phyloP scores from a whole-genome alignment of 805 yeast species.

The Yarrowia deformans region DNA sequence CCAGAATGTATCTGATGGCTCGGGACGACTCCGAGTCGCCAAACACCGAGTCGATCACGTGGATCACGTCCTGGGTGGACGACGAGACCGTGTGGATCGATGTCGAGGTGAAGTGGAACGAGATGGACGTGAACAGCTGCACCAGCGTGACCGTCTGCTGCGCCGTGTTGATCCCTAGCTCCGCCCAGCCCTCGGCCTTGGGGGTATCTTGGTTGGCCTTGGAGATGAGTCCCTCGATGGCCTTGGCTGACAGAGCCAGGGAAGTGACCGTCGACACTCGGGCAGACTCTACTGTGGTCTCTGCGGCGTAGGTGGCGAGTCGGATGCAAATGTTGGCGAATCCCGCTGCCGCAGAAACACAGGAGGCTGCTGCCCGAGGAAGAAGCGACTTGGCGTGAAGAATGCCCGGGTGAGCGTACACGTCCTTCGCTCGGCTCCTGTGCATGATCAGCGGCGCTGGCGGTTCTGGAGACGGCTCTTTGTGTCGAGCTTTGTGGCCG shows the following conservation, averaged over 20 bases:
- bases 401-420: conserved; percentile 25
- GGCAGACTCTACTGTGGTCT: conserved; percentile 46
- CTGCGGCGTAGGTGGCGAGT: conserved; percentile 46
- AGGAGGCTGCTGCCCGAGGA: conserved; percentile 45
- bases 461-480: background rate
- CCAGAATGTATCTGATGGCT: conserved; percentile 47
- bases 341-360: conserved; percentile 46
- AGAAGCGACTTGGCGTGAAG: conserved; percentile 43
- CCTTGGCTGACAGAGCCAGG: conserved; percentile 46
- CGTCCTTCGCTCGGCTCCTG: conserved; percentile 6
- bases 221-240: conserved; percentile 46
- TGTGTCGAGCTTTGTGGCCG: conserved; percentile 8
- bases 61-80: conserved; percentile 48
- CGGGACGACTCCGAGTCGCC: conserved; percentile 50
- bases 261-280: conserved; percentile 46
- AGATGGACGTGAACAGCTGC: conserved; percentile 47
- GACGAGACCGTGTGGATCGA: conserved; percentile 44
- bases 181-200: conserved; percentile 46
- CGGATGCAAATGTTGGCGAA: conserved; percentile 47
- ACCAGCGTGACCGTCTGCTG: conserved; percentile 46
- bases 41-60: conserved; percentile 47
- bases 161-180: conserved; percentile 43
- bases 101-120: conserved; percentile 47
- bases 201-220: conserved; percentile 48
- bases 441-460: background rate